phyloP scores from a whole-genome alignment of 2,329 filamentous ascomycete species.

The Aureobasidium sp. region DNA sequence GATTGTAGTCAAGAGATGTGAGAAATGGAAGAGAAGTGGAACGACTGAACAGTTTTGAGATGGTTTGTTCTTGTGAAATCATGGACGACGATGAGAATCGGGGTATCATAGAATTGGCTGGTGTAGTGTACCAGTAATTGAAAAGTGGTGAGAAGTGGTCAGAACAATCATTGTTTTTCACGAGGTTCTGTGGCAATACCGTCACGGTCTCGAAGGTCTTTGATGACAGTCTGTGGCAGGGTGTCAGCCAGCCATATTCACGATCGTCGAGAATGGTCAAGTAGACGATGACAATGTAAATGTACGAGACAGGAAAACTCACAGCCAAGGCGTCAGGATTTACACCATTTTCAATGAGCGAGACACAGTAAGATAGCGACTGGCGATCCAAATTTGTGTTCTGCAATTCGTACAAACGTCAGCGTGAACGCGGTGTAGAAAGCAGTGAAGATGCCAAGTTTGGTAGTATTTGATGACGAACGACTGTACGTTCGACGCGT shows the following conservation, averaged over 20 bases:
- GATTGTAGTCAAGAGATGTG: neutral
- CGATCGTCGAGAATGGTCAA: neutral
- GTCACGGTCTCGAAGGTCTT: slow-evolving; percentile 31
- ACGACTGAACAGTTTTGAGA: neutral
- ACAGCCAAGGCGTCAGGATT: slow-evolving; percentile 93
- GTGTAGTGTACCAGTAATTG: neutral
- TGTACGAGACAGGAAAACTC: slow-evolving; percentile 33
- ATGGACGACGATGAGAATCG: neutral
- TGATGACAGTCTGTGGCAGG: slow-evolving; percentile 38
- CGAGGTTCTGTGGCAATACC: neutral
- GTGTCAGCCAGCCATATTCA: neutral
- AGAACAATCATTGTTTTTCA: neutral
- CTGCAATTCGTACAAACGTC: slow-evolving; percentile 40
- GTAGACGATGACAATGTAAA: neutral
- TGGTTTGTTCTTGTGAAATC: neutral
- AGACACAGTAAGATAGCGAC: slow-evolving; percentile 89
- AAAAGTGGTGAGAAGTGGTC: neutral
- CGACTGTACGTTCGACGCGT: neutral
- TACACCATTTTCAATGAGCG: slow-evolving; percentile 92
- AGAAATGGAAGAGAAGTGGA: too few relatives aligned
- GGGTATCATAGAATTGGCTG: neutral
- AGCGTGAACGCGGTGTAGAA: neutral
- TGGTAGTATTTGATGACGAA: neutral
- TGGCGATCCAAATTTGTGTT: slow-evolving; percentile 90
- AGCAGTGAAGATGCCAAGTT: neutral